phyloP scores from a whole-genome alignment of 2,329 filamentous ascomycete species.

The Mycosphaerella sp. region DNA sequence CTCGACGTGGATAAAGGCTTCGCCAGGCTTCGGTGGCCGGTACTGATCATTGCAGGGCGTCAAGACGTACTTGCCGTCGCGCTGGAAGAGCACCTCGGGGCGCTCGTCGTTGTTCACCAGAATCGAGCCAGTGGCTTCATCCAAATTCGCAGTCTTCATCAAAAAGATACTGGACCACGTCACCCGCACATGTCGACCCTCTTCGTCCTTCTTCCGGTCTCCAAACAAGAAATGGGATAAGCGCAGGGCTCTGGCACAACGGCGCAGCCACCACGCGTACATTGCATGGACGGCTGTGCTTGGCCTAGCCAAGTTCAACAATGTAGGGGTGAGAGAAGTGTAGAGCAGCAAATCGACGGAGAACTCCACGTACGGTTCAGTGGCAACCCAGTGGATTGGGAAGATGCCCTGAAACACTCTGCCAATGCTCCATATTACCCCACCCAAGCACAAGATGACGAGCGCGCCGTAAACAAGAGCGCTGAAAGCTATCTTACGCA shows the following conservation, averaged over 20 bases:
- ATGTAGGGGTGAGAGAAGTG: slow-evolving; percentile 89
- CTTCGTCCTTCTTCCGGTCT: slow-evolving; percentile 72
- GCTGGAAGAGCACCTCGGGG: slow-evolving; percentile 48
- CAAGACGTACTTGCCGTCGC: slow-evolving; percentile 76
- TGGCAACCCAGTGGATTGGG: slow-evolving; percentile 88
- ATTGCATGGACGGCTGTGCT: slow-evolving; percentile 76
- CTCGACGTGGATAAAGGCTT: slow-evolving; percentile 72
- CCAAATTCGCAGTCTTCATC: slow-evolving; percentile 14
- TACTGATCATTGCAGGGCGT: slow-evolving; percentile 95
- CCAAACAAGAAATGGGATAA: slow-evolving; percentile 92
- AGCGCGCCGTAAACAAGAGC: slow-evolving; percentile 91
- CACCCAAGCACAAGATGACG: slow-evolving; percentile 86
- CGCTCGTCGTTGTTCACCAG: neutral
- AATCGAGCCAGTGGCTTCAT: slow-evolving; percentile 1
- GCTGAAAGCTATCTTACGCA: slow-evolving; percentile 93
- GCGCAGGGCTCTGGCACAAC: slow-evolving; percentile 70
- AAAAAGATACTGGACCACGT: slow-evolving; percentile 29
- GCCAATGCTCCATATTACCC: slow-evolving; percentile 88
- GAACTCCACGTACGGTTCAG: slow-evolving; percentile 88
- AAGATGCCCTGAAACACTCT: slow-evolving; percentile 64
- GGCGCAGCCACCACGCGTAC: slow-evolving; percentile 95
- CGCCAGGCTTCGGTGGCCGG: slow-evolving; percentile 76
- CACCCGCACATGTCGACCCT: slow-evolving; percentile 50
- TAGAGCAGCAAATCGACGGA: slow-evolving; percentile 92
- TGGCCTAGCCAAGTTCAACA: slow-evolving; percentile 77